Conservation (phyloP, 2,329 filamentous ascomycete genomes). For the Talaromyces sp. region DNA sequence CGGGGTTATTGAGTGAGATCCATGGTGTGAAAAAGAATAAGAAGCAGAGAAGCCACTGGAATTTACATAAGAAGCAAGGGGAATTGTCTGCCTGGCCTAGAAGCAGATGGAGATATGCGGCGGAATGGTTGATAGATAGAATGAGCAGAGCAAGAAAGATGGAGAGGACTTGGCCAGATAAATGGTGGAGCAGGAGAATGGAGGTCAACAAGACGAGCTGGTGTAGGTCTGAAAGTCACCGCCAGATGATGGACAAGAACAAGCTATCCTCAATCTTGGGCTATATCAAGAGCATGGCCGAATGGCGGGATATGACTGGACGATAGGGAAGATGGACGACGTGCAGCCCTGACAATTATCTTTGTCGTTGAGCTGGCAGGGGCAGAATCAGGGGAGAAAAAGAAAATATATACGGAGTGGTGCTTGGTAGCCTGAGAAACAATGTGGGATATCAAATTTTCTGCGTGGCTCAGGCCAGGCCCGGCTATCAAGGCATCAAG, state of each 20-base stretch:
- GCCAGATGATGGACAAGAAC: conserved; percentile 9
- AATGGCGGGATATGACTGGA: conserved; percentile 14
- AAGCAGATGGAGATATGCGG: background rate
- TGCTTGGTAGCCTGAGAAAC: background rate
- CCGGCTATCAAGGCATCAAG: background rate
- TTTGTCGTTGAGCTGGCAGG: background rate
- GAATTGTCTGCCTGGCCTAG: background rate
- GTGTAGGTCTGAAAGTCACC: conserved; percentile 1
- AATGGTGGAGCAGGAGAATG: background rate
- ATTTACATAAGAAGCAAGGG: conserved; percentile 18
- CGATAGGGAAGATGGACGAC: conserved; percentile 3
- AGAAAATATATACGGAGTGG: background rate
- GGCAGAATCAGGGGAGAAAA: conserved; percentile 2
- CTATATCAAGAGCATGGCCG: conserved; percentile 16
- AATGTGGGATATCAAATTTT: conserved; percentile 4
- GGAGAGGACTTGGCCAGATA: background rate
- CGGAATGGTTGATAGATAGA: background rate
- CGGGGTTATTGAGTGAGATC: conserved; percentile 16
- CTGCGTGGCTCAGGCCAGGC: conserved; percentile 7
- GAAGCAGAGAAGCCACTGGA: conserved; percentile 17
- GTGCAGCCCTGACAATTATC: background rate
- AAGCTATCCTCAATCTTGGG: conserved; percentile 1
- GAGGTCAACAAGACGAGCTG: background rate
- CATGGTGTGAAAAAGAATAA: conserved; percentile 1
- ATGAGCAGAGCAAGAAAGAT: background rate